Conservation (phyloP, 1,284 basidiomycete species). For the Naganishia albida region DNA sequence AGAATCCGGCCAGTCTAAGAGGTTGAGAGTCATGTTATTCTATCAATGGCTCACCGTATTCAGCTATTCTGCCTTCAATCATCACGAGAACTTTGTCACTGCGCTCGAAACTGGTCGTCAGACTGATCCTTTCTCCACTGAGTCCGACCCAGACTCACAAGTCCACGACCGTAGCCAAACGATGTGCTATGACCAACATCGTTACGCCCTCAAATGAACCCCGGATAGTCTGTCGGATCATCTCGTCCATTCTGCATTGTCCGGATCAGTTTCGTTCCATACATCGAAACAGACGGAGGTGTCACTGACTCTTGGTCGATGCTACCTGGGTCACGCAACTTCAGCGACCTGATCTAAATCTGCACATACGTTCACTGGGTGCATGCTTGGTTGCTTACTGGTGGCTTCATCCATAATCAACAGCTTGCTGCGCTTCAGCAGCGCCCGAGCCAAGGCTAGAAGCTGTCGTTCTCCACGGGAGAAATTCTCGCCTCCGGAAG, state of each 20-base stretch:
- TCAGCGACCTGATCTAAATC: slow-evolving; percentile 27
- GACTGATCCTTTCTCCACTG: not conserved
- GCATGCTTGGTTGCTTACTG: slow-evolving; percentile 42
- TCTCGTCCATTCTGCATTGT: slow-evolving; percentile 63
- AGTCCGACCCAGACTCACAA: slow-evolving; percentile 4
- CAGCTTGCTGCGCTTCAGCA: slow-evolving; percentile 69
- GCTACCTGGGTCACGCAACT: slow-evolving; percentile 1
- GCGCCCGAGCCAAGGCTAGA: slow-evolving; percentile 68
- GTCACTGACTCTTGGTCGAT: slow-evolving; percentile 11
- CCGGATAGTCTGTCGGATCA: slow-evolving; percentile 72
- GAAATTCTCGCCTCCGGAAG: slow-evolving; percentile 62
- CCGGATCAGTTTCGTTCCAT: not conserved
- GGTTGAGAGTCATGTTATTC: too few relatives aligned
- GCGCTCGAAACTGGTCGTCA: slow-evolving; percentile 33
- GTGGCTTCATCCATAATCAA: slow-evolving; percentile 70
- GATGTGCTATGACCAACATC: slow-evolving; percentile 72
- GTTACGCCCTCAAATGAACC: slow-evolving; percentile 65
- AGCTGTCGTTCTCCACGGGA: slow-evolving; percentile 77
- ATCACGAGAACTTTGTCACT: slow-evolving; percentile 58
- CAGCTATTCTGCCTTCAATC: slow-evolving; percentile 52
- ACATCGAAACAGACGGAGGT: not conserved
- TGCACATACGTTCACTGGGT: slow-evolving; percentile 55
- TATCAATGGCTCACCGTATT: not conserved
- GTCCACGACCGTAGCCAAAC: slow-evolving; percentile 60
- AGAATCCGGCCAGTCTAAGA: not conserved